Conservation (phyloP, 1,284 basidiomycete genomes). For the Microbotryomycetes sp. region DNA sequence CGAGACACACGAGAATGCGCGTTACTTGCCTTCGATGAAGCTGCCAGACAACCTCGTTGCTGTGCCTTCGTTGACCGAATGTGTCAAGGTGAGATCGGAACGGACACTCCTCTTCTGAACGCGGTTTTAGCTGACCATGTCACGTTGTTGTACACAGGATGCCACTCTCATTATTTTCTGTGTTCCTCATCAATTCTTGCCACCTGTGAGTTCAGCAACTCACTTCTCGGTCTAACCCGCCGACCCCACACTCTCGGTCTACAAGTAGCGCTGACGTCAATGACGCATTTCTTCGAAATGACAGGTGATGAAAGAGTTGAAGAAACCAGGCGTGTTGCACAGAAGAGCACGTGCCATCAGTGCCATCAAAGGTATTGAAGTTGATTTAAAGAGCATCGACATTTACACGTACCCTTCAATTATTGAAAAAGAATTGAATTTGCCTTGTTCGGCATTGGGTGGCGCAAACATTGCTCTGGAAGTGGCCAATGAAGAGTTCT, state of each 20-base stretch:
- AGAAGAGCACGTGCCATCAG: conserved; percentile 45
- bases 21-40: conserved; percentile 51
- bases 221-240: conserved; percentile 52
- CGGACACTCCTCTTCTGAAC: background rate
- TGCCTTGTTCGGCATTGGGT: conserved; percentile 51
- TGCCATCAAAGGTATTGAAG: conserved; percentile 53
- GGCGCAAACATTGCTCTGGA: conserved; percentile 57
- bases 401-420: conserved; percentile 46
- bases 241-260: conserved; percentile 43
- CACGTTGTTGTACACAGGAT: conserved; percentile 4
- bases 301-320: conserved; percentile 36
- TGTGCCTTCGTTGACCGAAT: conserved; percentile 48
- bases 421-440: conserved; percentile 50
- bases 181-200: conserved; percentile 33
- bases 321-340: conserved; percentile 28
- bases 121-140: background rate
- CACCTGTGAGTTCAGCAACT: conserved; percentile 48
- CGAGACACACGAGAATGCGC: conserved; percentile 52
- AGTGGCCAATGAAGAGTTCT: conserved; percentile 50
- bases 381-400: conserved; percentile 50
- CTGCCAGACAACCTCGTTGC: conserved; percentile 53
- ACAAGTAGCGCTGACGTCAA: conserved; percentile 42
- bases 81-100: conserved; percentile 44
- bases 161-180: conserved; percentile 34
- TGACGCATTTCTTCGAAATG: background rate